A percentile compares a stretch with the other conserved stretches of the same genome.
phyloP scores from a whole-genome alignment of 2,329 filamentous ascomycete genomes.

The Bisporella sp. region DNA sequence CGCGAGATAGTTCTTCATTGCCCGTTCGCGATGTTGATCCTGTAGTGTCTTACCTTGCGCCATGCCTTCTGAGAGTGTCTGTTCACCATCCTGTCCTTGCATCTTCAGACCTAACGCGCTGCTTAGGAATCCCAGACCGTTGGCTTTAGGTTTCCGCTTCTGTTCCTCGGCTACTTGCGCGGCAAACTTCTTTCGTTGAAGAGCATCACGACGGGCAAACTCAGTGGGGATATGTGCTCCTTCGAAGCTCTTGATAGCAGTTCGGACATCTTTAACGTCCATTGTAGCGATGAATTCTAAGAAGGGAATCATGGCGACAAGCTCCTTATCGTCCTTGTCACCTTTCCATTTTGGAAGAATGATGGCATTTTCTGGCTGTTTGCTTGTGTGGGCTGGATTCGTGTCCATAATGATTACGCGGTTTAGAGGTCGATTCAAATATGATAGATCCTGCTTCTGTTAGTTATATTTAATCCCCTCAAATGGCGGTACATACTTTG shows the following conservation, averaged over 20 bases:
- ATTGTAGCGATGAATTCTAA: slow-evolving; percentile 95
- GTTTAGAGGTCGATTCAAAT: slow-evolving; percentile 89
- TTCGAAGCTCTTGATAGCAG: slow-evolving; percentile 80
- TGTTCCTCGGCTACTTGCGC: slow-evolving; percentile 66
- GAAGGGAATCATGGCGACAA: slow-evolving; percentile 89
- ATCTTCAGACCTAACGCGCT: slow-evolving; percentile 73
- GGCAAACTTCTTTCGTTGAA: slow-evolving; percentile 78
- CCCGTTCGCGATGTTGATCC: slow-evolving; percentile 87
- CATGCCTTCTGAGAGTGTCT: slow-evolving; percentile 66
- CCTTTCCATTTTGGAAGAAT: slow-evolving; percentile 87
- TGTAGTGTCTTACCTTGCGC: slow-evolving; percentile 95
- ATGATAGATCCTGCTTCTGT: slow-evolving; percentile 74
- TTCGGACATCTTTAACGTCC: slow-evolving; percentile 81
- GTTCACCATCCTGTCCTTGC: slow-evolving; percentile 51
- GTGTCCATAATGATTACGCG: slow-evolving; percentile 96
- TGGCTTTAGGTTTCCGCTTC: slow-evolving; percentile 51
- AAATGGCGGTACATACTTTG: slow-evolving; percentile 56
- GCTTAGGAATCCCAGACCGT: slow-evolving; percentile 62
- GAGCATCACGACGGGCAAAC: slow-evolving; percentile 81
- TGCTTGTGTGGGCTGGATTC: slow-evolving; percentile 70
- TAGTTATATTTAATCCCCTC: background rate
- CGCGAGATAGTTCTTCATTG: slow-evolving; percentile 81
- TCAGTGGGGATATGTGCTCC: slow-evolving; percentile 85
- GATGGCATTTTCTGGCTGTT: slow-evolving; percentile 96
- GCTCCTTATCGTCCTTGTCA: slow-evolving; percentile 72